phyloP scores from a whole-genome alignment of 257 asterid species.

The Petunia secreta region DNA sequence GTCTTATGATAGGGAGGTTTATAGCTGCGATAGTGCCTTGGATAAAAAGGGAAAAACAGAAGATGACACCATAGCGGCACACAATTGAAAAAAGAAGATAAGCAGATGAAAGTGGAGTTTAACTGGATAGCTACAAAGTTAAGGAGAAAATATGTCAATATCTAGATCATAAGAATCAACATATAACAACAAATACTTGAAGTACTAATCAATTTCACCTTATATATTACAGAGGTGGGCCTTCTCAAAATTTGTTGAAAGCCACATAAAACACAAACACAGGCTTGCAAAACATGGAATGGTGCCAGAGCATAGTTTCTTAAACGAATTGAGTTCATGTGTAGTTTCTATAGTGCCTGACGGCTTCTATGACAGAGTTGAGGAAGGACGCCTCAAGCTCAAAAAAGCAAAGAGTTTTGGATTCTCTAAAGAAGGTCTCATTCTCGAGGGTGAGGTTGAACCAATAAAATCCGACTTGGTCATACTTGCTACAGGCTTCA shows the following conservation, averaged over 20 bases:
- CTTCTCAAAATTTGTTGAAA: conserved; percentile 46
- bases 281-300: conserved; percentile 40
- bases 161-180: no score
- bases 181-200: no score
- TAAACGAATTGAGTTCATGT: conserved; percentile 42
- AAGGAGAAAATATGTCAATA: no score
- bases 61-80: no score
- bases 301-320: conserved; percentile 27
- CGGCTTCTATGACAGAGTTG: conserved; percentile 50
- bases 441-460: conserved; percentile 36
- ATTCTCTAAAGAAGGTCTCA: conserved; percentile 44
- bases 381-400: conserved; percentile 52
- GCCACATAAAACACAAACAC: conserved; percentile 35
- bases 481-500: conserved; percentile 59
- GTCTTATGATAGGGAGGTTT: no score
- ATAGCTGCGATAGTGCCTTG: no score
- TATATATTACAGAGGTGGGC: conserved; percentile 46
- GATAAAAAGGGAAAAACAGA: no score
- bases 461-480: conserved; percentile 43
- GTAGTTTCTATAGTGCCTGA: conserved; percentile 42
- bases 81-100: no score
- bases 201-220: not conserved
- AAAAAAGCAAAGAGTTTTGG: conserved; percentile 40
- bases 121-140: no score
- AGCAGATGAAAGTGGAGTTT: no score